Evolutionary conservation across 1,284 basidiomycete genomes (phyloP).

Genomic region (Trametes polyzona): DNA sequence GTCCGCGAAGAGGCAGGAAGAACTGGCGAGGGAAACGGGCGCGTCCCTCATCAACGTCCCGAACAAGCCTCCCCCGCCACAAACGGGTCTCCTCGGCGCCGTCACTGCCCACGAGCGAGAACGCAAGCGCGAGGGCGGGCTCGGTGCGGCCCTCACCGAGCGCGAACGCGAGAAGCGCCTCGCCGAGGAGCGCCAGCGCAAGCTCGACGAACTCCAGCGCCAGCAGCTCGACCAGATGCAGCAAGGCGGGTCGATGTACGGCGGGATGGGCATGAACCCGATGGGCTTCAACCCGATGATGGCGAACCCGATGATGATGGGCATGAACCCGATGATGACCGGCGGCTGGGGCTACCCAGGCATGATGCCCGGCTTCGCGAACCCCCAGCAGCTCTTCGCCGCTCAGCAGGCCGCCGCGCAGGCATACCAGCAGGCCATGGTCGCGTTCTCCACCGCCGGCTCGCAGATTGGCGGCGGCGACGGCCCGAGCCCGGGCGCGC

Average conservation of each 20-base stretch:
- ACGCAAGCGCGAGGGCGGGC: constrained; percentile 90
- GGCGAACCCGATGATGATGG: constrained; percentile 57
- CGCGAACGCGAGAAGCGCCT: constrained; percentile 90
- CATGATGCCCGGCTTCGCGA: constrained; percentile 66
- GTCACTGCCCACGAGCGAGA: constrained; percentile 96
- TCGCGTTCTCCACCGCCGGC: constrained; percentile 81
- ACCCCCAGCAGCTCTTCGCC: constrained; percentile 88
- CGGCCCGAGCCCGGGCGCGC: constrained; percentile 36
- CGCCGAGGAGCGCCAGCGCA: constrained; percentile 90
- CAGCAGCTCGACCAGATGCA: constrained; percentile 89
- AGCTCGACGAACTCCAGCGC: constrained; percentile 87
- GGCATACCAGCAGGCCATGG: constrained; percentile 91
- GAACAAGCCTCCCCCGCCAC: constrained; percentile 92
- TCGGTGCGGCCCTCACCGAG: constrained; percentile 94
- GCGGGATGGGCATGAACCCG: constrained; percentile 40
- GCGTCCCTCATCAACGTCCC: constrained; percentile 92
- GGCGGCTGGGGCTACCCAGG: constrained; percentile 55
- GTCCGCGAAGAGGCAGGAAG: constrained; percentile 94
- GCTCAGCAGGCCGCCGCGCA: constrained; percentile 88
- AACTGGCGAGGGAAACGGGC: constrained; percentile 88
- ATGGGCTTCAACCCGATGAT: constrained; percentile 63
- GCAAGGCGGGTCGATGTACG: constrained; percentile 74
- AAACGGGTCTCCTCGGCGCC: constrained; percentile 93
- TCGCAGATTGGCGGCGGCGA: constrained; percentile 68
- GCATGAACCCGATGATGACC: constrained; percentile 52